Conservation (phyloP, 768 basidiomycete species). For the Pholiota conissans region DNA sequence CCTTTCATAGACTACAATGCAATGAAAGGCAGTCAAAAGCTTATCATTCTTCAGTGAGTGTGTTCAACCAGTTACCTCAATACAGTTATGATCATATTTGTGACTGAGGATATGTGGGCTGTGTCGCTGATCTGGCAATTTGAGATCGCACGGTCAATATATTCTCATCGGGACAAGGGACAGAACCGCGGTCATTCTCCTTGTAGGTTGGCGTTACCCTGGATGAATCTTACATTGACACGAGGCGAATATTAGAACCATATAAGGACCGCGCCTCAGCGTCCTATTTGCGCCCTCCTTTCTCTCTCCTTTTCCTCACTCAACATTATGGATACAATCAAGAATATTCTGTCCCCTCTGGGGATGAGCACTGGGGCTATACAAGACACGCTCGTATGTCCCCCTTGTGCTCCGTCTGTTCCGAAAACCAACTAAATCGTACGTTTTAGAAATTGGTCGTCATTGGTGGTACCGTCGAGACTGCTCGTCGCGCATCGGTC, state of each 20-base stretch:
- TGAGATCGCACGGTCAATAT: constrained; percentile 22
- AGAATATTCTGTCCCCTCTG: constrained; percentile 70
- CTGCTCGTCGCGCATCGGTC: constrained; percentile 75
- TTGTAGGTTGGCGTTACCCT: constrained; percentile 33
- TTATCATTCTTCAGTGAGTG: not conserved
- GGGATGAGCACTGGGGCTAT: constrained; percentile 67
- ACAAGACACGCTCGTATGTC: constrained; percentile 73
- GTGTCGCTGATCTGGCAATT: constrained; percentile 13
- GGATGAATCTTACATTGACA: constrained; percentile 31
- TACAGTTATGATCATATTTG: not conserved
- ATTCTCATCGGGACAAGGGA: constrained; percentile 22
- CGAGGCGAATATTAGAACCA: constrained; percentile 42
- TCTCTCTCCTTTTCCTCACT: constrained; percentile 31
- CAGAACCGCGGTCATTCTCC: constrained; percentile 25
- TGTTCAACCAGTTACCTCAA: not conserved
- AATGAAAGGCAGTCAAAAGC: too few relatives aligned
- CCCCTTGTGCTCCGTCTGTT: not conserved
- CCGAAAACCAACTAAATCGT: constrained; percentile 1
- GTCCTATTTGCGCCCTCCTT: constrained; percentile 30
- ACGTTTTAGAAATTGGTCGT: constrained; percentile 78
- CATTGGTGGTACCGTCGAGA: constrained; percentile 87
- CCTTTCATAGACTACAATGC: not conserved
- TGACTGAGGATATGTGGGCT: constrained; percentile 12
- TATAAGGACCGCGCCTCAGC: constrained; percentile 44
- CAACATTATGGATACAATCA: constrained; percentile 65